Conservation (phyloP, 192 early-diverging fungal species). For the Coemansia sp. region DNA sequence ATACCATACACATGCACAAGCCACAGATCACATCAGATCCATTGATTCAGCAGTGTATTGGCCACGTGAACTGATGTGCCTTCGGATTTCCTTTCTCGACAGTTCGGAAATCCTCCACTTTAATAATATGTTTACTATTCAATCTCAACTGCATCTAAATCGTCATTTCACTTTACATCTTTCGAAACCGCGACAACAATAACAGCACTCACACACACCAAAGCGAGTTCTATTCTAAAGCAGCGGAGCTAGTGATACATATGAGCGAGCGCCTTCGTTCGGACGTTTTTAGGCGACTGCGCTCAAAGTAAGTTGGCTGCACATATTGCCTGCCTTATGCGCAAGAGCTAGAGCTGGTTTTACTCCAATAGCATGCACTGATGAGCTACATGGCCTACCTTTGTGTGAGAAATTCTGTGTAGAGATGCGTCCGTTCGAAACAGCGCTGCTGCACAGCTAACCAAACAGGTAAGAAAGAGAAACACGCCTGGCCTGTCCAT, state of each 20-base stretch:
- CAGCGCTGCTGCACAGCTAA: background rate
- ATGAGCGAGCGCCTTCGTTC: slow-evolving; percentile 12
- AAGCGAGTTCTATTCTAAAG: background rate
- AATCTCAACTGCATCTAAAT: background rate
- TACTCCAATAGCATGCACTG: background rate
- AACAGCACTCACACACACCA: background rate
- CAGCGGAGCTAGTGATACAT: background rate
- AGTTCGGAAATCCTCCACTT: no score
- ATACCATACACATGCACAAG: background rate
- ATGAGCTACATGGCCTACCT: background rate
- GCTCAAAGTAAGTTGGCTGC: slow-evolving; percentile 11
- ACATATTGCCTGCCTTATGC: background rate
- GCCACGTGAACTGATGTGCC: no score
- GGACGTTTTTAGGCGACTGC: slow-evolving; percentile 1
- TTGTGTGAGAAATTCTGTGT: background rate
- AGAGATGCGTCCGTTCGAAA: background rate
- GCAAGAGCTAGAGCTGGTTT: background rate
- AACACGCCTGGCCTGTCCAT: background rate
- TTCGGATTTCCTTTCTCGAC: background rate
- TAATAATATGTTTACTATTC: background rate
- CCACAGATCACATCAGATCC: background rate
- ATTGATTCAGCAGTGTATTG: background rate
- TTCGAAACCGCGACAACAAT: background rate
- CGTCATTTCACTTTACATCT: background rate
- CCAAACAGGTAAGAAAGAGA: background rate